Evolutionary conservation across 177 flowering plant species (phyloP).

Genomic region (Vitis hybrid): DNA sequence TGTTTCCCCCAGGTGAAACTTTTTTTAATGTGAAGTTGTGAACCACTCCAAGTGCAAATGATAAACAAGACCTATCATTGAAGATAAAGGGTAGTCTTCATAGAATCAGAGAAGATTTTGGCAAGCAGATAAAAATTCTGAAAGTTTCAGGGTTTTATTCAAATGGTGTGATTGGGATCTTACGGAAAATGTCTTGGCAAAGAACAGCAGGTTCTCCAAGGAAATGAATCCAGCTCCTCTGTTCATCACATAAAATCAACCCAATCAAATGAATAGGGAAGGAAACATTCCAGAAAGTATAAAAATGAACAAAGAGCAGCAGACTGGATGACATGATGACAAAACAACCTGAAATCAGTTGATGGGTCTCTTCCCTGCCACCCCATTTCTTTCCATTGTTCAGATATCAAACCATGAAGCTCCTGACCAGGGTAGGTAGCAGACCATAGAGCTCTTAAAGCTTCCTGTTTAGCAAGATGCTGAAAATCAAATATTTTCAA

Average conservation of each 20-base stretch:
- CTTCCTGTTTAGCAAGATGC: conserved; percentile 47
- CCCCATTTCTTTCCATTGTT: conserved; percentile 97
- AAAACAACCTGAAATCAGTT: conserved; percentile 80
- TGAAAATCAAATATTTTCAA: neutral
- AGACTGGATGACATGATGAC: neutral
- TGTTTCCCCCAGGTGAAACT: too few relatives aligned
- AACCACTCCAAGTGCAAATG: too few relatives aligned
- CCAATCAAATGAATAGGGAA: neutral
- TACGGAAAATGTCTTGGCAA: conserved; percentile 88
- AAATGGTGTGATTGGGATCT: conserved; percentile 22
- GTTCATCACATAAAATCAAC: conserved; percentile 12
- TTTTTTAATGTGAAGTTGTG: too few relatives aligned
- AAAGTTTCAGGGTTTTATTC: neutral
- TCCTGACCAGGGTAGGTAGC: conserved; percentile 74
- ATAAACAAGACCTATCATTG: too few relatives aligned
- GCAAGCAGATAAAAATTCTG: neutral
- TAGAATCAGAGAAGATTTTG: too few relatives aligned
- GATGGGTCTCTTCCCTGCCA: conserved; percentile 99
- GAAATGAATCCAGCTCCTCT: conserved; percentile 98
- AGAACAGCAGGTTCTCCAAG: conserved; percentile 85
- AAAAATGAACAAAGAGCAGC: neutral
- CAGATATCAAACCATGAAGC: conserved; percentile 73
- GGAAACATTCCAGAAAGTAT: neutral
- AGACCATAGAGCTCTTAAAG: conserved; percentile 75
- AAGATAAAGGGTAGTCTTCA: too few relatives aligned